Percentiles rank a stretch among this genome's conserved stretches.
Conservation (phyloP, 805 yeast genomes). For the Myxozyma vanderwaltii region DNA sequence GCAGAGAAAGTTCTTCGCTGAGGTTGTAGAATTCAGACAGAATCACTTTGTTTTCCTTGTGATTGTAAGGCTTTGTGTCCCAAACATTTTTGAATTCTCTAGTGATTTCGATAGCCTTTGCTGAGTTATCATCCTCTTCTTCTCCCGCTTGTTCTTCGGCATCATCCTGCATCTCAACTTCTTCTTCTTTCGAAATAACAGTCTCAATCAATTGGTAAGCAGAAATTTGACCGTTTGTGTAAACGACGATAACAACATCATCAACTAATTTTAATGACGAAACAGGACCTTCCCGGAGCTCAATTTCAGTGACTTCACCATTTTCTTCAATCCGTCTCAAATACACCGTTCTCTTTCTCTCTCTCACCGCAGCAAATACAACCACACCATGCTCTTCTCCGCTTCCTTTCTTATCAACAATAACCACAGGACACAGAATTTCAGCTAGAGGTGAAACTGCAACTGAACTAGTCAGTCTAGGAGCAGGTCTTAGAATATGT, state of each 20-base stretch:
- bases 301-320: conserved; percentile 15
- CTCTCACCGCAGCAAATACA: conserved; percentile 23
- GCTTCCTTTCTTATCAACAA: background rate
- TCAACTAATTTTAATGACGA: conserved; percentile 3
- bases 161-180: background rate
- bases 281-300: conserved; percentile 1
- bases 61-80: background rate
- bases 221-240: conserved; percentile 15
- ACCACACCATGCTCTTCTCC: conserved; percentile 6
- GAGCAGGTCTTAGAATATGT: conserved; percentile 24
- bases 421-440: conserved; percentile 26
- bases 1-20: background rate
- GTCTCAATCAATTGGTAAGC: conserved; percentile 9
- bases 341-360: conserved; percentile 15
- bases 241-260: conserved; percentile 13
- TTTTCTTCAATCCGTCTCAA: conserved; percentile 23
- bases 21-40: background rate
- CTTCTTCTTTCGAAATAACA: background rate
- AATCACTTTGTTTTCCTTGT: background rate
- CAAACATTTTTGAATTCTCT: conserved; percentile 7
- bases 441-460: conserved; percentile 32
- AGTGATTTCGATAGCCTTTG: background rate
- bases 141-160: conserved; percentile 5
- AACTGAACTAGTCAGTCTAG: conserved; percentile 26
- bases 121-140: background rate